Percentiles rank a stretch among this genome's conserved stretches.
These are phyloP conservation scores for Umbellularia californica DNA, from an alignment of 164 flowering plant species.

Conservation along the genomic window DNA sequence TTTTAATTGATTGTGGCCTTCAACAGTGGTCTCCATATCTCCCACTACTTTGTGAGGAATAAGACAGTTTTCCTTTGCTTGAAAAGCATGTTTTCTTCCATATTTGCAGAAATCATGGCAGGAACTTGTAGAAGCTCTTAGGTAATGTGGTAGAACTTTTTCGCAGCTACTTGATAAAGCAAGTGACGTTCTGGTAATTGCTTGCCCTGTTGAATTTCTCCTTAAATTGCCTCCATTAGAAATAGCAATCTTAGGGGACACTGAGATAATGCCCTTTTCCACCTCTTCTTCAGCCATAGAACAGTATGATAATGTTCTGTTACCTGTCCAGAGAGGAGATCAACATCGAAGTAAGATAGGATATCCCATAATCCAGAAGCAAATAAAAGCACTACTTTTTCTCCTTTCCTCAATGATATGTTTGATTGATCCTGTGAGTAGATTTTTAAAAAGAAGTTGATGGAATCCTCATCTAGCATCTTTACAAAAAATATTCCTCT, in stretches of 20 bases:
- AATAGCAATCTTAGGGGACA: constrained; percentile 17
- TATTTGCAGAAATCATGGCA: constrained; percentile 92
- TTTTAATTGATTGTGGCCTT: constrained; percentile 5
- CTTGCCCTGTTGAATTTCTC: constrained; percentile 40
- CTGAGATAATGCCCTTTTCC: constrained; percentile 10
- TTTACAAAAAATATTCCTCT: too few species aligned
- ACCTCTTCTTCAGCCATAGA: constrained; percentile 5
- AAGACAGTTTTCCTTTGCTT: constrained; percentile 34
- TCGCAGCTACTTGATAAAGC: constrained; percentile 24
- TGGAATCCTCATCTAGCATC: too few species aligned
- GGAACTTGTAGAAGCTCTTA: constrained; percentile 83
- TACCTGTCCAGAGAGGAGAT: too few species aligned
- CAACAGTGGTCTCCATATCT: constrained; percentile 1
- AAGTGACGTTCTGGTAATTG: constrained; percentile 5
- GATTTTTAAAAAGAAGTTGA: too few species aligned
- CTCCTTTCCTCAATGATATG: too few species aligned
- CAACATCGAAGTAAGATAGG: too few species aligned
- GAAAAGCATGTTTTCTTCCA: constrained; percentile 49
- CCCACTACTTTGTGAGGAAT: constrained; percentile 15
- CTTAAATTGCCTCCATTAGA: constrained; percentile 14
- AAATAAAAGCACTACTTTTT: too few species aligned
- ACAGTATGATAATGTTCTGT: too few species aligned
- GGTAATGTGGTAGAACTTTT: constrained; percentile 50
- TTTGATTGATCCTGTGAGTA: too few species aligned
- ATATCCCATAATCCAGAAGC: too few species aligned